Percentiles rank a stretch among this genome's conserved stretches.
These are phyloP conservation scores for Picea glauca DNA, from an alignment of 75 land plant genomes.

Conservation along the genomic window DNA sequence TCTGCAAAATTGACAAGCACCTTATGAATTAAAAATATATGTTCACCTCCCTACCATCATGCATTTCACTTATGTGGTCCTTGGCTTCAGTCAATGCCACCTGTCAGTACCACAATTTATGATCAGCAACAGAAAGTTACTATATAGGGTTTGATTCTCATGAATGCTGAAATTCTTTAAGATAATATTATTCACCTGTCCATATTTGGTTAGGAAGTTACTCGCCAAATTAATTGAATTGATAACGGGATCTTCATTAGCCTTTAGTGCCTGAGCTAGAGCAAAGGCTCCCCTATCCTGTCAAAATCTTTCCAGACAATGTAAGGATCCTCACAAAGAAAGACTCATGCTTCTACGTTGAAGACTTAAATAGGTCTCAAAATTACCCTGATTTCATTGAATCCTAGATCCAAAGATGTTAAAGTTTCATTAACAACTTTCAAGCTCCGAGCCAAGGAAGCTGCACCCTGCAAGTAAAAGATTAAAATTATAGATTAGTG, in stretches of 20 bases:
- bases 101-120: conserved; percentile 28
- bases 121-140: not conserved
- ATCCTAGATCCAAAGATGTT: conserved; percentile 88
- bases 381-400: conserved; percentile 95
- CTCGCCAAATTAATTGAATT: conserved; percentile 72
- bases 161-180: not conserved
- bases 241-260: conserved; percentile 84
- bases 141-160: not conserved
- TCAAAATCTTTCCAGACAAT: not conserved
- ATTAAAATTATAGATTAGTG: conserved; percentile 5
- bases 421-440: conserved; percentile 94
- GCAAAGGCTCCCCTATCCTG: conserved; percentile 98
- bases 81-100: conserved; percentile 94
- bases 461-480: conserved; percentile 68
- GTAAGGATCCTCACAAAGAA: not conserved
- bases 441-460: conserved; percentile 78
- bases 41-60: conserved; percentile 81
- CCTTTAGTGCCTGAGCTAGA: conserved; percentile 91
- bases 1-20: too few relatives aligned
- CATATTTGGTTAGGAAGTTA: conserved; percentile 96
- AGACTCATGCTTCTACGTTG: not conserved
- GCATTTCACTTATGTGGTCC: conserved; percentile 92
- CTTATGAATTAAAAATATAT: conserved; percentile 53
- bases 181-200: conserved; percentile 58
- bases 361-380: not conserved